Evolutionary conservation across 2,329 filamentous ascomycete species (phyloP).

Genomic region (Pseudogymnoascus sp.): DNA sequence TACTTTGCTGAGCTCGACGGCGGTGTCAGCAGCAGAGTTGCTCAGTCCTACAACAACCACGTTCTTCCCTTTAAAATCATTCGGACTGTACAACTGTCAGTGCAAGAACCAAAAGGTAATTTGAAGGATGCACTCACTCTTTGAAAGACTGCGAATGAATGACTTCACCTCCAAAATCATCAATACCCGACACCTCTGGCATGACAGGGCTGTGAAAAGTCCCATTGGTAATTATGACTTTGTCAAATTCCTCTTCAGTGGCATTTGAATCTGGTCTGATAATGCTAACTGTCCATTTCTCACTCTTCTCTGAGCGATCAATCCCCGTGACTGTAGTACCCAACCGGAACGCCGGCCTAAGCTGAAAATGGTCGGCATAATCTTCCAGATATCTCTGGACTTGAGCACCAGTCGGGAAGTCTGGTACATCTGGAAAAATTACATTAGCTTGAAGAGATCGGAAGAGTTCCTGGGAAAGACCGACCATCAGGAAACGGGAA

Average conservation of each 20-base stretch:
- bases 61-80: slow-evolving; percentile 34
- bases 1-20: slow-evolving; percentile 29
- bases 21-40: slow-evolving; percentile 33
- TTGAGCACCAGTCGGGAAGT: slow-evolving; percentile 18
- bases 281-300: slow-evolving; percentile 30
- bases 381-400: slow-evolving; percentile 34
- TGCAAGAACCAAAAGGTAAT: not conserved
- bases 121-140: slow-evolving; percentile 2
- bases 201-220: slow-evolving; percentile 31
- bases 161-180: slow-evolving; percentile 32
- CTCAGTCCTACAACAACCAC: slow-evolving; percentile 39
- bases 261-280: slow-evolving; percentile 20
- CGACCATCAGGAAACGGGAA: slow-evolving; percentile 36
- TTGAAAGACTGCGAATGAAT: slow-evolving; percentile 31
- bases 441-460: not conserved
- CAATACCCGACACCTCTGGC: slow-evolving; percentile 31
- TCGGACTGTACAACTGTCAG: slow-evolving; percentile 21
- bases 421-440: not conserved
- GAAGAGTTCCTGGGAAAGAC: slow-evolving; percentile 10
- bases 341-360: slow-evolving; percentile 31
- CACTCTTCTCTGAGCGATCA: slow-evolving; percentile 23
- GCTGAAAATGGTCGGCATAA: slow-evolving; percentile 35
- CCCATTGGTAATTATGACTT: slow-evolving; percentile 31
- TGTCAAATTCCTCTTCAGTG: slow-evolving; percentile 30
- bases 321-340: slow-evolving; percentile 28